Base-by-base conservation (phyloP, 768 basidiomycete species). In the Hypsizygus marmoreus region DNA sequence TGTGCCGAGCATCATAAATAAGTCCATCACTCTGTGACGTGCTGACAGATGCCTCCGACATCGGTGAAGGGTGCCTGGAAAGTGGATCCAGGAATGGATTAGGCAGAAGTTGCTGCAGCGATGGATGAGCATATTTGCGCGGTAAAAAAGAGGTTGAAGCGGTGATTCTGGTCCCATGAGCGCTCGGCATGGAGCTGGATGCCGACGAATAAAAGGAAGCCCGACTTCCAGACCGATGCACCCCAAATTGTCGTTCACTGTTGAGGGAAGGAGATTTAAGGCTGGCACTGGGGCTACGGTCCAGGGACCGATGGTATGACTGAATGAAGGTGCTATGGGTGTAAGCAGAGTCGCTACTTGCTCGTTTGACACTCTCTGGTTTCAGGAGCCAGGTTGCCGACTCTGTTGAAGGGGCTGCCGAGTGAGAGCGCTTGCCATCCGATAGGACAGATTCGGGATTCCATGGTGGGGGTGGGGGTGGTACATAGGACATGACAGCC, bases 401-500 rank as follows among this genome's bases (percentile, higher is more conserved):
- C 32, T 49, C 35, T 8, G 35, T 17, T 13, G 49, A 44, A 2
- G 43, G 43, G 6, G 28, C 24, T 4, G 40, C 20, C 14, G 49
- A 50, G 10, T 35, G 43, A 13, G 34, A 25, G 5, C 45, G 36
- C 16, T 45, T 40, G 16, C 31, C 40, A 35, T 60, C 56, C 4
- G 45, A 20, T 13, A 62, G 36, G 6, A 54, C 50, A 13, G 50
- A 56, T 33, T 65, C 63, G 2, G 60, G 61, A 28, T 64, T 59
- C 14, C 47, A 44, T 10, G 47, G 58, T 20, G 51, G 58, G 10
- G 46, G 22, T n/a, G 62, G 63, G 14, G 48, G 46, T 2, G 64
- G 60, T 6, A 67, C 45, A 39, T 62, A 59, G 13, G 60, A 61
- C 64, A 69, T 67, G 25, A 46, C 29, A 20, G 53, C 60, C 40